phyloP scores from a whole-genome alignment of 345 rosid genomes.

The Hypericum androsaemum region DNA sequence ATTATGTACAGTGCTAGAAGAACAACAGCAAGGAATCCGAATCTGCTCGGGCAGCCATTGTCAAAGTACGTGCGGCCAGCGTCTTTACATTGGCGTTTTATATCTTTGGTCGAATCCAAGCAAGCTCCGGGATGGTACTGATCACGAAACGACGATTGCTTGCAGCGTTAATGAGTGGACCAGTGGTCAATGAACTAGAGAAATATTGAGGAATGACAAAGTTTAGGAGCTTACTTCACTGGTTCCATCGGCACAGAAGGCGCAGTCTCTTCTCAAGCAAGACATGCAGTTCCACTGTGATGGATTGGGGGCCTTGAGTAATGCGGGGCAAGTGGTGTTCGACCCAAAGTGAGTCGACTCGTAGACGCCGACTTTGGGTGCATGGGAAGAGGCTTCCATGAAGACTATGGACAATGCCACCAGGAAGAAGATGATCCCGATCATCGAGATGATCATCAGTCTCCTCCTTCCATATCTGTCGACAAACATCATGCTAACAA shows the following conservation, averaged over 20 bases:
- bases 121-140: constrained; percentile 74
- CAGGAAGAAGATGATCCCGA: constrained; percentile 54
- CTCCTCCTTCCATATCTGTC: constrained; percentile 72
- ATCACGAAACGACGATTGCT: background rate
- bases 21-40: constrained; percentile 59
- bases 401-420: constrained; percentile 43
- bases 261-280: constrained; percentile 52
- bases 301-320: constrained; percentile 14
- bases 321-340: constrained; percentile 55
- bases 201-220: background rate
- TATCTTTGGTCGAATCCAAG: constrained; percentile 23
- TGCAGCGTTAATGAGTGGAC: background rate
- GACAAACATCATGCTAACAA: constrained; percentile 63
- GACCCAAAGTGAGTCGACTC: constrained; percentile 38
- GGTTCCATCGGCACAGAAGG: constrained; percentile 37
- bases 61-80: constrained; percentile 37
- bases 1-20: constrained; percentile 65
- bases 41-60: constrained; percentile 69
- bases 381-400: constrained; percentile 40
- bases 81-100: constrained; percentile 22
- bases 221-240: constrained; percentile 22
- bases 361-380: constrained; percentile 27
- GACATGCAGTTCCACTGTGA: constrained; percentile 54
- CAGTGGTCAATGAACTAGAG: background rate
- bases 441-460: constrained; percentile 70